These are phyloP conservation scores for Bonia amplexicaulis DNA, from an alignment of 176 grass and related monocot genomes.

Conservation along the genomic window DNA sequence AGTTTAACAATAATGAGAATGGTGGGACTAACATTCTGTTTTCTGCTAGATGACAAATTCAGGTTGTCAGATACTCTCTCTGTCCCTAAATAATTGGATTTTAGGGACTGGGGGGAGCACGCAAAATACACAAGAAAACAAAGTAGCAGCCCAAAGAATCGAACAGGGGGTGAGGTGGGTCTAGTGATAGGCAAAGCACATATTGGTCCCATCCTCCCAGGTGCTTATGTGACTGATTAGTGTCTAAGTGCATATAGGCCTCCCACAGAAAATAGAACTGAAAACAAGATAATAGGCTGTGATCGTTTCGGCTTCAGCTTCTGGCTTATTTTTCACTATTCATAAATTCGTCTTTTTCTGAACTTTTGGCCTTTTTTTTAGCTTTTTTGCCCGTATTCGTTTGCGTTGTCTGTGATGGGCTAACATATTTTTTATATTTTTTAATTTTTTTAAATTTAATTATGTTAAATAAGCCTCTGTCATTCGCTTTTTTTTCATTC, in stretches of 20 bases:
- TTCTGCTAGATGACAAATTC: slow-evolving; percentile 10
- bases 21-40: slow-evolving; percentile 17
- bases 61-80: background rate
- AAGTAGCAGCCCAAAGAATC: background rate
- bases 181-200: slow-evolving; percentile 1
- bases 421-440: too few relatives aligned
- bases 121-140: slow-evolving; percentile 7
- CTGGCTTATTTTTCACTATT: too few relatives aligned
- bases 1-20: background rate
- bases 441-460: too few relatives aligned
- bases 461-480: too few relatives aligned
- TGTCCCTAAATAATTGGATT: background rate
- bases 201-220: slow-evolving; percentile 1
- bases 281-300: background rate
- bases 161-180: background rate
- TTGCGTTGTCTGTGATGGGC: too few relatives aligned
- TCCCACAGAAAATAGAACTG: background rate
- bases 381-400: too few relatives aligned
- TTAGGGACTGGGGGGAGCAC: background rate
- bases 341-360: too few relatives aligned
- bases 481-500: too few relatives aligned
- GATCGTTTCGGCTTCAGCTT: too few relatives aligned
- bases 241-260: background rate
- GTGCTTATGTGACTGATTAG: slow-evolving; percentile 9
- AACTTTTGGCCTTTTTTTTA: too few relatives aligned